Conservation (phyloP, 1,139 yeast genomes). For the Yamadazyma friedrichii region DNA sequence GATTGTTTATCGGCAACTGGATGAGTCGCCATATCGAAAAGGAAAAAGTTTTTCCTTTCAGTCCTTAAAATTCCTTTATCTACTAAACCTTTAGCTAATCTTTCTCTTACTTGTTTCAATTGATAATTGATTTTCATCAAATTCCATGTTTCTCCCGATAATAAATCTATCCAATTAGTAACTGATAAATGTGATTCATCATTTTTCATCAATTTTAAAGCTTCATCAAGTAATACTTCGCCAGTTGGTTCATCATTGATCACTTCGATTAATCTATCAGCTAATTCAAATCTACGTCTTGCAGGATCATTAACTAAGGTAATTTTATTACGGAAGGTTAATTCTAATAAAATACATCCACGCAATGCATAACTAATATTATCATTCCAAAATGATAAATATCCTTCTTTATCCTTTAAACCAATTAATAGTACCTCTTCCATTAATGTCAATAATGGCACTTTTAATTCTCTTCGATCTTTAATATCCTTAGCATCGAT, state of each 20-base stretch:
- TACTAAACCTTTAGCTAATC: slow-evolving; percentile 94
- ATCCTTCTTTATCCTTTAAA: slow-evolving; percentile 92
- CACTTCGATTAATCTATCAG: slow-evolving; percentile 86
- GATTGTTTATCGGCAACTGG: slow-evolving; percentile 84
- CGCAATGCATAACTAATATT: slow-evolving; percentile 93
- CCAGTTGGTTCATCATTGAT: slow-evolving; percentile 88
- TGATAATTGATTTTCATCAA: slow-evolving; percentile 91
- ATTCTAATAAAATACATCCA: slow-evolving; percentile 89
- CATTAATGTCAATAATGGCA: slow-evolving; percentile 85
- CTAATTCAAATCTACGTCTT: slow-evolving; percentile 82
- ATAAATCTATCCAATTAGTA: slow-evolving; percentile 89
- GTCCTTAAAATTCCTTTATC: slow-evolving; percentile 97
- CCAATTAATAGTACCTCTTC: slow-evolving; percentile 94
- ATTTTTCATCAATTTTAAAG: slow-evolving; percentile 82
- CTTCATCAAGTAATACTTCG: slow-evolving; percentile 91
- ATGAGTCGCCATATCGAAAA: slow-evolving; percentile 98
- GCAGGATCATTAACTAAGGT: slow-evolving; percentile 90
- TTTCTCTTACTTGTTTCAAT: slow-evolving; percentile 93
- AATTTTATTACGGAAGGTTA: slow-evolving; percentile 88
- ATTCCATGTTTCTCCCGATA: slow-evolving; percentile 98
- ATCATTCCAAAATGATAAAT: slow-evolving; percentile 96
- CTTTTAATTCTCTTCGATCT: slow-evolving; percentile 44
- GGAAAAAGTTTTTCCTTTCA: slow-evolving; percentile 88
- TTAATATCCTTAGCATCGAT: slow-evolving; percentile 75
- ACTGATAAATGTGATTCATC: slow-evolving; percentile 82